Base-by-base conservation (phyloP, 352 stramenopile species). In the Pythium apleroticum region DNA sequence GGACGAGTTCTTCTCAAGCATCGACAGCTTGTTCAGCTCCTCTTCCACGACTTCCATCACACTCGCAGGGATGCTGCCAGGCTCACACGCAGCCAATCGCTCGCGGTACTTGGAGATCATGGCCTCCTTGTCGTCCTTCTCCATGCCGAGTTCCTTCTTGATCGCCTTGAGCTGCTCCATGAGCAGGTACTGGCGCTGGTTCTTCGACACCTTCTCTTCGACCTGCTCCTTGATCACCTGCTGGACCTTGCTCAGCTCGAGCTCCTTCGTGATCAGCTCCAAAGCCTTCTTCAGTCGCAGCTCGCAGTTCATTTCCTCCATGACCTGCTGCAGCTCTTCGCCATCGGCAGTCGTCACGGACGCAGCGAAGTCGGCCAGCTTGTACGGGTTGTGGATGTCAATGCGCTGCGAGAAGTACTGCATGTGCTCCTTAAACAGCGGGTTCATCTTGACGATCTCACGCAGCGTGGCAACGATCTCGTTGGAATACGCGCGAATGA, bases 91-190 rank as follows among this genome's bases (percentile, higher is more conserved):
- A 0, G 80, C 81, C 11, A 98, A 59, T 1, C 89, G 80, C 60
- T 98, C 94, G 31, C 94, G 86, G 75, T 98, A 99, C 73, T 99
- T 99, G 53, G 92, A 81, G 60, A 99, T 90, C 63, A 99, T 91
- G 4, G 91, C 93, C 41, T 99, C 96, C 66, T 99, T 99, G 69
- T 99, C 97, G 65, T 99, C 97, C 60, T 98, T 98, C 69, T 99
- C 97, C 81, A 99, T 97, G 15, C 97, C 97, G 1, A 99, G 86
- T 77, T 99, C 96, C 64, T 99, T 99, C 80, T 99, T 99, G 66
- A 99, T 99, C 0, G 86, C 96, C 75, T 99, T 99, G 15, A 99
- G 78, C 75, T 99, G 97, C 72, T 99, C 97, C 72, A 92, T 98
- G 15, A 99, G 78, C 67, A 99, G 85, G 75, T 99, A 99, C 53